Evolutionary conservation across 768 basidiomycete species (phyloP), one percentile per base, ranked within the genome.

Genomic region (Trametes gibbosa): DNA sequence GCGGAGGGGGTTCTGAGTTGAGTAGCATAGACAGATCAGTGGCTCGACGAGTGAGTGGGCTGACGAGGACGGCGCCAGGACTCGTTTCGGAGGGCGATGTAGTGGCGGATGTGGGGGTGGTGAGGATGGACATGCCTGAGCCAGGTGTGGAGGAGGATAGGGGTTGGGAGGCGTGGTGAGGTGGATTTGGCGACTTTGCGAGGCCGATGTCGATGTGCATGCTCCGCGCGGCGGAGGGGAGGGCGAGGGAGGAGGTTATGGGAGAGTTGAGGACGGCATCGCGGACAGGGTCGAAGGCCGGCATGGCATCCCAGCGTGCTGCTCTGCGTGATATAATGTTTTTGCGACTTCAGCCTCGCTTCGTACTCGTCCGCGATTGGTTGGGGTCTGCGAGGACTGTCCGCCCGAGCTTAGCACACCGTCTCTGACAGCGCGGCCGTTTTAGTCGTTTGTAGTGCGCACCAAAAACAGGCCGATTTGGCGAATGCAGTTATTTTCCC

Each of bases 231-330:
- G 59, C 29, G 50, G 60, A 55, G 50, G 72, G 69, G 24, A 77
- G 75, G 62, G 76, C 56, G 66, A 74, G 74, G 49, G 79, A 69
- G 63, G 78, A 77, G 40, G 80, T 77, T 66, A 84, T 72, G 29
- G 89, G 89, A 42, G 87, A 89, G 74, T 89, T 89, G 66, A 89
- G 82, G 68, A 90, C 87, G 62, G 90, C 90, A 80, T 92, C 90
- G 72, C 90, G 83, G 62, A 92, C 89, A 67, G 90, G 89, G 80
- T 92, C 90, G 79, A 91, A 90, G 58, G 82, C 82, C 65, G 89
- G 85, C 86, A 86, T 86, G 42, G 63, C 50, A 61, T 50, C 24
- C 48, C 53, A 55, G 49, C 41, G 35, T 60, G 24, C 10, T 56
- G 5, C 29, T 32, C 29, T 32, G 29, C 29, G 29, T 32, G 29